These are phyloP conservation scores for Turnera subulata DNA, from an alignment of 345 rosid genomes.

Conservation along the genomic window DNA sequence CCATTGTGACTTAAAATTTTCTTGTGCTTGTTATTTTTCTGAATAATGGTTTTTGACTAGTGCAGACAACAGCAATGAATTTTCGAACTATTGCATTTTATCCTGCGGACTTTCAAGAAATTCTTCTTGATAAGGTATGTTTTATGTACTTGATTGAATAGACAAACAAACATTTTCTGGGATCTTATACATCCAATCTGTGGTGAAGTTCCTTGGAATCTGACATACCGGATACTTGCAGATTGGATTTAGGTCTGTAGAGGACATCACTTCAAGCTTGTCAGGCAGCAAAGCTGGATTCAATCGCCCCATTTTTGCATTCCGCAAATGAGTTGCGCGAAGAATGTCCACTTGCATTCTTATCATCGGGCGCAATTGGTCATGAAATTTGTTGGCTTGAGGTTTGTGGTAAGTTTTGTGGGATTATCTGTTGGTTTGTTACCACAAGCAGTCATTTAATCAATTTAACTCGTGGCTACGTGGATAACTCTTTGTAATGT, in stretches of 20 bases:
- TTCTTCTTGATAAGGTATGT: constrained; percentile 86
- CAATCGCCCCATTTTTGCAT: constrained; percentile 70
- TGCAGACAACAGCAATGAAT: constrained; percentile 68
- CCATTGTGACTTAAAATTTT: too few relatives aligned
- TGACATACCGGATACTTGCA: constrained; percentile 27
- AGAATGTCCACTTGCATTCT: neutral
- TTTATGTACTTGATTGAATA: neutral
- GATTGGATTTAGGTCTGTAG: constrained; percentile 86
- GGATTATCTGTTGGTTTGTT: too few relatives aligned
- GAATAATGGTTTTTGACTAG: neutral
- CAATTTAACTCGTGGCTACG: too few relatives aligned
- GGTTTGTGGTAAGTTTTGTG: too few relatives aligned
- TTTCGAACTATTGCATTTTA: constrained; percentile 40
- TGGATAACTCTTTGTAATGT: too few relatives aligned
- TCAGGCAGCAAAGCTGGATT: constrained; percentile 70
- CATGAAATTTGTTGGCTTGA: too few relatives aligned
- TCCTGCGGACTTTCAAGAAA: constrained; percentile 64
- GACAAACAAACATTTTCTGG: neutral
- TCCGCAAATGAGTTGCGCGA: constrained; percentile 44
- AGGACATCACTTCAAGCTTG: constrained; percentile 62
- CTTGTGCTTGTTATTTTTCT: neutral
- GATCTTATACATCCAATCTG: neutral
- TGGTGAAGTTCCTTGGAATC: constrained; percentile 1
- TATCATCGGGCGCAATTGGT: neutral
- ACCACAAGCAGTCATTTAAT: too few relatives aligned